Conservation (phyloP, 805 yeast species). For the Starmerella potacharoeniae region DNA sequence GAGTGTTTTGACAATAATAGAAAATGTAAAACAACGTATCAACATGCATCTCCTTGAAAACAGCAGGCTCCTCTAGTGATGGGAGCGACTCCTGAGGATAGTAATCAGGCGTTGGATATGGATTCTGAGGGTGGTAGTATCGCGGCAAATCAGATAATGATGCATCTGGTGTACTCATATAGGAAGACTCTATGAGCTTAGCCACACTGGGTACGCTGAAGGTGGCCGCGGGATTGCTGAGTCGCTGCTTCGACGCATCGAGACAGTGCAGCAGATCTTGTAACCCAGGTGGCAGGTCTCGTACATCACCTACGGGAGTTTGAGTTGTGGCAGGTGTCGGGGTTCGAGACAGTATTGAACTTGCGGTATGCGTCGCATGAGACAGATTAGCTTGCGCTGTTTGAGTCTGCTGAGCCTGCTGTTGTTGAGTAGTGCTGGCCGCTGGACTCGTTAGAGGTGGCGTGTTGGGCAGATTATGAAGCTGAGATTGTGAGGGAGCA, state of each 20-base stretch:
- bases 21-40: conserved; percentile 89
- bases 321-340: neutral
- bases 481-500: neutral
- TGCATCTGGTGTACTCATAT: conserved; percentile 86
- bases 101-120: conserved; percentile 80
- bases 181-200: conserved; percentile 59
- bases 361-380: neutral
- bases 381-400: neutral
- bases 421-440: neutral
- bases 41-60: conserved; percentile 61
- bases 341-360: neutral
- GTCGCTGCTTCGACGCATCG: conserved; percentile 35
- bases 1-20: conserved; percentile 69
- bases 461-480: neutral
- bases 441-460: neutral
- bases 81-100: conserved; percentile 73
- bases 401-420: conserved; percentile 3
- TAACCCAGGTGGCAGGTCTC: conserved; percentile 32
- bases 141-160: conserved; percentile 78
- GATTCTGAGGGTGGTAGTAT: conserved; percentile 61
- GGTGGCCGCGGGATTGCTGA: conserved; percentile 40
- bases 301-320: neutral
- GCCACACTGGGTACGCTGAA: conserved; percentile 31
- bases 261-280: conserved; percentile 32
- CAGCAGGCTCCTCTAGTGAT: conserved; percentile 41